These are phyloP conservation scores for Discostella stelligeroides DNA, from an alignment of 108 stramenopile genomes.

Conservation along the genomic window DNA sequence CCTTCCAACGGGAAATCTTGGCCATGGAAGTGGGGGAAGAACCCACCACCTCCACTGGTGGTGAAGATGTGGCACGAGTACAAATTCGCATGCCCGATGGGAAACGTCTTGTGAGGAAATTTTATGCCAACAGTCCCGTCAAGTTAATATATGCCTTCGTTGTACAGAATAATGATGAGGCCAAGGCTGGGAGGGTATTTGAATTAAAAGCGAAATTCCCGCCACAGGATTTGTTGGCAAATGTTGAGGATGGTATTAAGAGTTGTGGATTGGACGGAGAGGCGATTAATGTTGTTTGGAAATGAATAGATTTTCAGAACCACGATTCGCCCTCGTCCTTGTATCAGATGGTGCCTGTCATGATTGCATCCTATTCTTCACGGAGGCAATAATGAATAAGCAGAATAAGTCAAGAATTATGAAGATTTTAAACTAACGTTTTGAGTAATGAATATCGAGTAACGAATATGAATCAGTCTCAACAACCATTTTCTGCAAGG, in stretches of 20 bases:
- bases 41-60: slow-evolving; percentile 48
- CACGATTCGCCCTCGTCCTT: no score
- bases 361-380: no score
- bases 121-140: slow-evolving; percentile 55
- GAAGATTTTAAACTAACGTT: no score
- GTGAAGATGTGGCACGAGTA: slow-evolving; percentile 54
- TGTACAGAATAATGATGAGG: slow-evolving; percentile 61
- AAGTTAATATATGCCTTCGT: slow-evolving; percentile 76
- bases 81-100: slow-evolving; percentile 87
- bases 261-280: slow-evolving; percentile 66
- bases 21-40: slow-evolving; percentile 60
- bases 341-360: no score
- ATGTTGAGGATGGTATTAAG: slow-evolving; percentile 69
- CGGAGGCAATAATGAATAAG: no score
- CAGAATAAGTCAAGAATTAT: no score
- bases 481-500: no score
- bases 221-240: slow-evolving; percentile 68
- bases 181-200: slow-evolving; percentile 67
- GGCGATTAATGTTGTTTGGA: slow-evolving; percentile 78
- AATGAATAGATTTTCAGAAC: slow-evolving; percentile 36
- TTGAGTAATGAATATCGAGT: no score
- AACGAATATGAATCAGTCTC: no score
- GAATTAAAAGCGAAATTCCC: slow-evolving; percentile 83
- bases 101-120: slow-evolving; percentile 73
- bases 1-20: slow-evolving; percentile 55